phyloP scores from a whole-genome alignment of 2,329 filamentous ascomycete species.

The Kalmusia sp. region DNA sequence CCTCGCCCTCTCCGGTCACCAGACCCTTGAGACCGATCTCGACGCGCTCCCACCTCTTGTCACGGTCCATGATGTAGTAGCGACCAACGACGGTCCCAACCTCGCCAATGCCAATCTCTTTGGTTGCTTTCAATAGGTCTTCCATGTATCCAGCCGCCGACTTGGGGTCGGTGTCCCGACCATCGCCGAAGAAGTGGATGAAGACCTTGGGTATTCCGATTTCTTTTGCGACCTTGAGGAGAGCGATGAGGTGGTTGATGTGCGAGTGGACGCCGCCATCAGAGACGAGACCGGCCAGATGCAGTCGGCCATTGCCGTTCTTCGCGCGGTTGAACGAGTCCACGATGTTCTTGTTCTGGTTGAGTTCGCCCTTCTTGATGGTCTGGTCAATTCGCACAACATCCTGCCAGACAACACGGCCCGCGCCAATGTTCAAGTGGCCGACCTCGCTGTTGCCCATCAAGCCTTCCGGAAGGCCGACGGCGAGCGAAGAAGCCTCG shows the following conservation, averaged over 20 bases:
- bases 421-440: slow-evolving; percentile 97
- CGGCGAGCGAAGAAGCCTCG: slow-evolving; percentile 93
- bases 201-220: slow-evolving; percentile 87
- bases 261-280: slow-evolving; percentile 97
- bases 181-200: slow-evolving; percentile 99
- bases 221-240: slow-evolving; percentile 89
- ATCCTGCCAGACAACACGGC: slow-evolving; percentile 96
- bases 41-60: slow-evolving; percentile 98
- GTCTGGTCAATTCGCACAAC: slow-evolving; percentile 93
- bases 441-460: slow-evolving; percentile 99
- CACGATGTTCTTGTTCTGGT: slow-evolving; percentile 78
- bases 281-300: slow-evolving; percentile 89
- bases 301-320: slow-evolving; percentile 87
- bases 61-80: slow-evolving; percentile 99
- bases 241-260: slow-evolving; percentile 87
- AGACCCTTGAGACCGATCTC: slow-evolving; percentile 90
- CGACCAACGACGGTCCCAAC: slow-evolving; percentile 92
- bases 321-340: slow-evolving; percentile 80
- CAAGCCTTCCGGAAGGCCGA: slow-evolving; percentile 92
- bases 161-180: slow-evolving; percentile 97
- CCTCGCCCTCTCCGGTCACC: slow-evolving; percentile 85
- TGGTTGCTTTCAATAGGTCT: slow-evolving; percentile 77
- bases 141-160: slow-evolving; percentile 88
- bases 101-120: slow-evolving; percentile 86
- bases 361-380: slow-evolving; percentile 83